A percentile compares a stretch with the other conserved stretches of the same genome.
Conservation (phyloP, 345 rosid species). For the Rubroshorea leprosula region DNA sequence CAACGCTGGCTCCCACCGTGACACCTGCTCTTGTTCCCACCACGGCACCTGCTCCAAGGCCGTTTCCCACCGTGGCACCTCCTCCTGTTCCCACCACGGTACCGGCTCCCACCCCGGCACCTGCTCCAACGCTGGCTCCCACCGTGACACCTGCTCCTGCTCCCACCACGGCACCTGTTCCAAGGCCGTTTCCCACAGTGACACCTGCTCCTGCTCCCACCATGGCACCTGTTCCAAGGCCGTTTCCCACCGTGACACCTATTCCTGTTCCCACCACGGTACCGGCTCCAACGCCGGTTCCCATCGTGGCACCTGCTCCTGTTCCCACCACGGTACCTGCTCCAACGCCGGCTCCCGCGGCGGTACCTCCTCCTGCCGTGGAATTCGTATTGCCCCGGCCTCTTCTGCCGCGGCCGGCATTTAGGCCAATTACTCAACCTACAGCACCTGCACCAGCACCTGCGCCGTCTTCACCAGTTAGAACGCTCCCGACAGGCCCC, state of each 20-base stretch:
- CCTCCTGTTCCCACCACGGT: constrained; percentile 28
- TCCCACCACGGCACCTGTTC: no score
- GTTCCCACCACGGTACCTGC: no score
- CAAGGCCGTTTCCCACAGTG: constrained; percentile 12
- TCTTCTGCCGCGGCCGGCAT: constrained; percentile 20
- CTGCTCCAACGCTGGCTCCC: constrained; percentile 36
- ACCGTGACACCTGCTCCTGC: constrained; percentile 14
- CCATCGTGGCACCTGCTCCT: no score
- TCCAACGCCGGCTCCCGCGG: no score
- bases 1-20: constrained; percentile 28
- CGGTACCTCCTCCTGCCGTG: constrained; percentile 34
- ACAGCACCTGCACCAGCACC: constrained; percentile 10
- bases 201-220: constrained; percentile 14
- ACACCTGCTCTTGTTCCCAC: no score
- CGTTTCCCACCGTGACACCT: constrained; percentile 19
- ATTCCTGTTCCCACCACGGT: no score
- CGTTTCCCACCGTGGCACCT: no score
- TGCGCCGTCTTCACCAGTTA: constrained; percentile 8
- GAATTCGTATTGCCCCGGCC: no score
- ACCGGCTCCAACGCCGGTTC: no score
- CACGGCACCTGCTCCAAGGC: no score
- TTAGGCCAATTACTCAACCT: constrained; percentile 29
- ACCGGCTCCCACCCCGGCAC: constrained; percentile 23
- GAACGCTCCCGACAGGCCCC: no score
- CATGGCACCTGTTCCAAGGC: no score